Conservation (phyloP, 768 basidiomycete genomes). For the Suillus clintonianus region DNA sequence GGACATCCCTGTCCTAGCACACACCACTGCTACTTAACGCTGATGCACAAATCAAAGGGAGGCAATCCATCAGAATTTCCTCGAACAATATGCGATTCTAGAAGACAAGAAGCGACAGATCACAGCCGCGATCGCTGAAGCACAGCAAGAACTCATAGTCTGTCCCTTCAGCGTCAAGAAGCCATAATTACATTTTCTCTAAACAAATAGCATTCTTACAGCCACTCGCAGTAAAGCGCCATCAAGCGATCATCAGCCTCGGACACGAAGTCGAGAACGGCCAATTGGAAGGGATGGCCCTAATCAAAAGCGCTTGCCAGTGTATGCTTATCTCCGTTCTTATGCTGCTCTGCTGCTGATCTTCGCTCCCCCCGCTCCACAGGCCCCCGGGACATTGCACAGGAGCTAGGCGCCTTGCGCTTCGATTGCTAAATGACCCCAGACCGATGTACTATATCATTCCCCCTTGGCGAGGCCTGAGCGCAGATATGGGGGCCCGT, state of each 20-base stretch:
- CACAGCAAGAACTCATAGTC: slow-evolving; percentile 28
- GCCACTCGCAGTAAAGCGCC: slow-evolving; percentile 28
- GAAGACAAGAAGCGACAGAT: slow-evolving; percentile 32
- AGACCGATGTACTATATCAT: too few species aligned
- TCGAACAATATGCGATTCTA: slow-evolving; percentile 19
- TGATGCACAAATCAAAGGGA: slow-evolving; percentile 19
- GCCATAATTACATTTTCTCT: background rate
- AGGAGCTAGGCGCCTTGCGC: background rate
- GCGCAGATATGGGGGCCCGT: background rate
- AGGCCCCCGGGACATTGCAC: background rate
- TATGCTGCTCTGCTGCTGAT: background rate
- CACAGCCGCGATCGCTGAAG: slow-evolving; percentile 22
- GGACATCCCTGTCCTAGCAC: slow-evolving; percentile 9
- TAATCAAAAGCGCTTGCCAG: slow-evolving; percentile 19
- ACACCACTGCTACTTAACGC: slow-evolving; percentile 5
- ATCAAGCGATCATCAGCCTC: slow-evolving; percentile 25
- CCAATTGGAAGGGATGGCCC: slow-evolving; percentile 23
- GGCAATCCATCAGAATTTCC: slow-evolving; percentile 24
- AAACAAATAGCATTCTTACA: slow-evolving; percentile 4
- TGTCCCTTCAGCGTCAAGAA: background rate
- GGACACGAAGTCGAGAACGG: slow-evolving; percentile 23
- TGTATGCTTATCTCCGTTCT: slow-evolving; percentile 14
- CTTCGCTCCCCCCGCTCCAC: too few species aligned
- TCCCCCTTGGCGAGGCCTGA: background rate
- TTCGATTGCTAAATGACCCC: background rate